Evolutionary conservation across 352 stramenopile genomes (phyloP), one percentile per base, ranked within the genome.

Genomic region (Globisporangium paroecandrum): DNA sequence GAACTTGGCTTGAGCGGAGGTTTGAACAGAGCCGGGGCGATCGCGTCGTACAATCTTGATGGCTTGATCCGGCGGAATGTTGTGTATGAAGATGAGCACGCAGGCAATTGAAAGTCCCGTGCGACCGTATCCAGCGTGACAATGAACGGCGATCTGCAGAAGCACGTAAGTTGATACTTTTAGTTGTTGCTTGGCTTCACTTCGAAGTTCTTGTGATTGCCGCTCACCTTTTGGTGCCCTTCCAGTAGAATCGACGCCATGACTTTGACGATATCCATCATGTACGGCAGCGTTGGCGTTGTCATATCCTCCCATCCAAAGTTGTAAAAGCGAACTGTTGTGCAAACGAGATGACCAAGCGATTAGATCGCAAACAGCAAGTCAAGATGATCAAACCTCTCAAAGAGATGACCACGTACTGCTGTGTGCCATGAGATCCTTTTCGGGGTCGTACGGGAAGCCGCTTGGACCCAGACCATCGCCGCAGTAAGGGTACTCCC

Each of bases 301-400:
- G 90, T 97, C 90, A 97, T 97, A 63, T 97, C 90, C 72, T 96
- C 89, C 90, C 90, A 97, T 1, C 84, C 84, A 77, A 96, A 97
- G 66, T 97, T 97, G 75, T 91, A 95, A 71, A 97, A 96, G 18
- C 78, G 82, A 59, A 97, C 90, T 97, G 63, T 13, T 25, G 25
- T 41, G 12, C 47, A 27, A 46, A 3, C 49, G 22, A 34, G 51
- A 61, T 20, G 22, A 22, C 10, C 25, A 27, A 36, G 32, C 36
- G 25, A 20, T 38, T 32, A 60, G 12, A 27, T 22, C 6, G 27
- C 7, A 54, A 32, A 32, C 29, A 62, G 15, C 3, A 24, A 20
- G 12, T 47, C 36, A 51, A 29, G 34, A 8, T 47, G 13, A 36
- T 7, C 12, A 9, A 58, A 61, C 4, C 5, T 7, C 5, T 18